phyloP scores from a whole-genome alignment of 306 rosid species.

The Medicago arabica region DNA sequence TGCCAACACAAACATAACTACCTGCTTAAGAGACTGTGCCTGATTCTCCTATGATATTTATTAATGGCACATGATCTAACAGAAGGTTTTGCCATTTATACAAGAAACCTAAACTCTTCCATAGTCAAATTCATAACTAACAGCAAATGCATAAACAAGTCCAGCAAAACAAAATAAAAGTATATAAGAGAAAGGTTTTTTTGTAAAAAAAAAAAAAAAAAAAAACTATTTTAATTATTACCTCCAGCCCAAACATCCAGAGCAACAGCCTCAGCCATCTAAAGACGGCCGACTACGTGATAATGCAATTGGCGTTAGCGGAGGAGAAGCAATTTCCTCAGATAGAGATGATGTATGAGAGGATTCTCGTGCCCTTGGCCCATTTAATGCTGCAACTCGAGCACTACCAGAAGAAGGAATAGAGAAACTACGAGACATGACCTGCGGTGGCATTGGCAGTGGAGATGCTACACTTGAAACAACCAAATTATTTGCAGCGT shows the following conservation, averaged over 20 bases:
- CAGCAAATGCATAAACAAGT: constrained; percentile 17
- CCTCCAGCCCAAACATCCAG: constrained; percentile 60
- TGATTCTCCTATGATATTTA: constrained; percentile 1
- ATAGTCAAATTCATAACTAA: constrained; percentile 17
- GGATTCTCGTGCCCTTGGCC: constrained; percentile 56
- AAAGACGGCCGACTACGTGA: constrained; percentile 55
- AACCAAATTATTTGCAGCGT: constrained; percentile 50
- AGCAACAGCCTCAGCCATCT: constrained; percentile 48
- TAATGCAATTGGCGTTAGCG: constrained; percentile 66
- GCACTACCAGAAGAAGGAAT: constrained; percentile 80
- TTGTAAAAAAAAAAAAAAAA: too few species aligned
- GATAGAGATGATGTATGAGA: constrained; percentile 49
- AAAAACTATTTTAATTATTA: constrained; percentile 43
- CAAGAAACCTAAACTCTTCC: constrained; percentile 18
- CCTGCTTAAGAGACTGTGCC: background rate
- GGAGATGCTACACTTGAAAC: constrained; percentile 74
- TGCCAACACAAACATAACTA: constrained; percentile 1
- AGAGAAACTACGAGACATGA: constrained; percentile 80
- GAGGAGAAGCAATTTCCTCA: constrained; percentile 64
- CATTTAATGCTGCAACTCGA: constrained; percentile 56
- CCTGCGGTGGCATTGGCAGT: constrained; percentile 79
- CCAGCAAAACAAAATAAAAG: constrained; percentile 15
- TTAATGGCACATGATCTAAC: background rate
- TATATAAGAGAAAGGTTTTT: background rate
- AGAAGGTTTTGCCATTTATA: constrained; percentile 19